These are phyloP conservation scores for Allium cepa DNA, from an alignment of 106 monocot genomes.

Conservation along the genomic window DNA sequence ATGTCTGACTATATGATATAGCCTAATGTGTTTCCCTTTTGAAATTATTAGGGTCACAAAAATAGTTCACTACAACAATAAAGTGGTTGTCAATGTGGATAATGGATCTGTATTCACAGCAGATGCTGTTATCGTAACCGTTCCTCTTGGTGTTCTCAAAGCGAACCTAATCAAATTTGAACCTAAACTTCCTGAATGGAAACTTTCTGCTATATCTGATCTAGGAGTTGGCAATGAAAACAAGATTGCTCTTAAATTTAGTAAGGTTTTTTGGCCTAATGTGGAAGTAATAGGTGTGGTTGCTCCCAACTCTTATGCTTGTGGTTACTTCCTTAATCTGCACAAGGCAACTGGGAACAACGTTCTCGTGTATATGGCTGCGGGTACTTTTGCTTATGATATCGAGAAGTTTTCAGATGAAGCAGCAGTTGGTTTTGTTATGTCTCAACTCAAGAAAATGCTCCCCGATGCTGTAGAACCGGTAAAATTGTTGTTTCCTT, in stretches of 20 bases:
- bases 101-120: slow-evolving; percentile 52
- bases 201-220: slow-evolving; percentile 75
- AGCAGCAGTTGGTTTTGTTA: slow-evolving; percentile 56
- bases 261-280: slow-evolving; percentile 88
- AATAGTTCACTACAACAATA: slow-evolving; percentile 45
- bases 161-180: slow-evolving; percentile 79
- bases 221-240: slow-evolving; percentile 89
- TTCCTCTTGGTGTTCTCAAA: slow-evolving; percentile 91
- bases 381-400: slow-evolving; percentile 81
- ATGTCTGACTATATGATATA: no score
- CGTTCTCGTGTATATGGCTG: slow-evolving; percentile 92
- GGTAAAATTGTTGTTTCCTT: slow-evolving; percentile 22
- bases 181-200: slow-evolving; percentile 83
- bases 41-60: slow-evolving; percentile 41
- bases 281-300: slow-evolving; percentile 86
- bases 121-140: slow-evolving; percentile 87
- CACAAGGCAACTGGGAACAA: slow-evolving; percentile 86
- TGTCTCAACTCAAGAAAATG: slow-evolving; percentile 77
- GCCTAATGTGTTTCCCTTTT: no score
- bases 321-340: slow-evolving; percentile 96
- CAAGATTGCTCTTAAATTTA: slow-evolving; percentile 80
- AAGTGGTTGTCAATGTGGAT: slow-evolving; percentile 49
- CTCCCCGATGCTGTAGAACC: slow-evolving; percentile 74
- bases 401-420: slow-evolving; percentile 82
- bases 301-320: slow-evolving; percentile 64